Base-by-base conservation (phyloP, 2,329 filamentous ascomycete species). In the Eurotiales sp. region DNA sequence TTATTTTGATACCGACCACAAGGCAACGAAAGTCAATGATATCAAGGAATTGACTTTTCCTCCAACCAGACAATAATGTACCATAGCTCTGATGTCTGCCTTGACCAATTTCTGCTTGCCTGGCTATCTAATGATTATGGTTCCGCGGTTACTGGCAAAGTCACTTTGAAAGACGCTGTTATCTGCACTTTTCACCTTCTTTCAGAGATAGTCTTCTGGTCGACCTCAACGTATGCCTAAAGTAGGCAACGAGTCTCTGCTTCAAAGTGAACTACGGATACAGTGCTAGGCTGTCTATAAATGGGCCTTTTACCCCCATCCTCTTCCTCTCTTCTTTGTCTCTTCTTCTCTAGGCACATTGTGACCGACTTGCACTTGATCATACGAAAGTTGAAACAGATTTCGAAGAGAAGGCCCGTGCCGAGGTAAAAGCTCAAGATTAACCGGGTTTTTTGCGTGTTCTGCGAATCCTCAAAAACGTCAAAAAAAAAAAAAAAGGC, bases 401-500 rank as follows among this genome's bases (percentile, higher is more conserved):
- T 42, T 29, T 46, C 17, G 42, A 37, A 37, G 22, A 39, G 34
- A 47, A 40, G 51, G 8, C 32, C 45, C 45, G 25, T 43, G 30
- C 15, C 37, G 22, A 42, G 19, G 42, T 49, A 52, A 52, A 52
- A 52, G 51, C 29, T 52, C 51, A 47, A 49, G 51, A 47, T 47
- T 30, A 37, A 52, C 51, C 45, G 51, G 51, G 51, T 46, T 52
- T 49, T 44, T 36, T 52, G 51, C 51, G 51, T 49, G 51, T 48
- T 52, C 32, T 37, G 39, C 23, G 44, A 50, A 52, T 39, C 32
- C 48, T 50, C 41, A 50, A 43, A 49, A 49, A 49, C 46, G 46
- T 40, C 37, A 19, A 42, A 49, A 49, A 49, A 41, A 49, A n/a
- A n/a, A 48, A 48, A 41, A 41, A 49, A 49, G 40, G 36, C 46